These are phyloP conservation scores for Nemania sp. DNA, from an alignment of 2,329 filamentous ascomycete genomes.

Conservation along the genomic window DNA sequence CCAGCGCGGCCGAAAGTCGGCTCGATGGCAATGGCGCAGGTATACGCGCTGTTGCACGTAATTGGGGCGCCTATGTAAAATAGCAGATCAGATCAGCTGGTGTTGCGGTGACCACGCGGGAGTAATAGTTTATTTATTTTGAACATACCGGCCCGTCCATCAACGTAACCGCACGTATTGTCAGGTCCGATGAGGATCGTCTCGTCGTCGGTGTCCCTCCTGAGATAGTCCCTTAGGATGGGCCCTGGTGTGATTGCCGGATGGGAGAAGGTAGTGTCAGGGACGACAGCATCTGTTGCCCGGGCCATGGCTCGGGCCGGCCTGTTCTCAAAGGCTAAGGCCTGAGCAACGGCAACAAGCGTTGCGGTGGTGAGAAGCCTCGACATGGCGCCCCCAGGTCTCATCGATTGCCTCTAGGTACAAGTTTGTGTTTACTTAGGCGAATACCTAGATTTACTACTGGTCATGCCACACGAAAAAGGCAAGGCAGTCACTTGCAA, in stretches of 20 bases:
- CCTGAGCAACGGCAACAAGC: slow-evolving; percentile 42
- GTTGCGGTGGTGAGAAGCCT: slow-evolving; percentile 35
- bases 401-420: slow-evolving; percentile 17
- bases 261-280: slow-evolving; percentile 41
- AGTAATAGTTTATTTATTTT: too few species aligned
- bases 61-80: slow-evolving; percentile 42
- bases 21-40: slow-evolving; percentile 48
- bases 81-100: slow-evolving; percentile 2
- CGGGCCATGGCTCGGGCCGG: slow-evolving; percentile 37
- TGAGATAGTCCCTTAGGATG: slow-evolving; percentile 40
- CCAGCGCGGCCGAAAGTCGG: slow-evolving; percentile 44
- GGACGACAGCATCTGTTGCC: slow-evolving; percentile 42
- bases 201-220: slow-evolving; percentile 35
- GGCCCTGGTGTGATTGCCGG: slow-evolving; percentile 50
- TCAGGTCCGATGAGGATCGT: slow-evolving; percentile 52
- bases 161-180: slow-evolving; percentile 55
- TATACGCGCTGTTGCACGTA: slow-evolving; percentile 42
- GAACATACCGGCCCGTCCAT: slow-evolving; percentile 43
- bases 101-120: background rate
- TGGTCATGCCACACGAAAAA: slow-evolving; percentile 2
- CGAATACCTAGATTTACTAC: slow-evolving; percentile 3
- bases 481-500: slow-evolving; percentile 9
- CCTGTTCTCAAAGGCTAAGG: slow-evolving; percentile 42
- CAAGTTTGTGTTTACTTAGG: too few species aligned
- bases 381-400: slow-evolving; percentile 29